Base-by-base conservation (phyloP, 2,329 filamentous ascomycete genomes). In the Zasmidium angulare region DNA sequence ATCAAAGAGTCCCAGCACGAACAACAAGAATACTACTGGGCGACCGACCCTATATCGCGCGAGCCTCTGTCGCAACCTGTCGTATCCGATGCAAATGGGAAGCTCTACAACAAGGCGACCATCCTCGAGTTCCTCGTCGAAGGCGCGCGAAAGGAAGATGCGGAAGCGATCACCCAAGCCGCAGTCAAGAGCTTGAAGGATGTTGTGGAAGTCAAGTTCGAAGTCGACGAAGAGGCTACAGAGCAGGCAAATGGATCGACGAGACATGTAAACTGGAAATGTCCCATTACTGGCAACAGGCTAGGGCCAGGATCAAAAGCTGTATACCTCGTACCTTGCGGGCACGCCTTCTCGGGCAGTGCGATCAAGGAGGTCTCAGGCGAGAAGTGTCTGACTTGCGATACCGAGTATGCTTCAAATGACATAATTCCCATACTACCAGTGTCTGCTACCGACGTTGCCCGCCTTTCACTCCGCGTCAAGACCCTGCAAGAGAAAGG, bases 91-190 rank as follows among this genome's bases (percentile, higher is more conserved):
- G 89, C 84, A 63, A 82, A 84, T 3, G 96, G 96, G 1, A 87
- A 87, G 20, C 82, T 99, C 0, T 99, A 96, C 82, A 98, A 96
- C 73, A 98, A 98, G 77, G 93, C 98, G 72, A 87, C 91, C 0
- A 83, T 98, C 20, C 81, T 99, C 57, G 84, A 88, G 69, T 86
- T 82, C 62, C 78, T 91, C 1, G 78, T 90, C 40, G 77, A 77
- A 26, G 76, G 77, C 22, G 78, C 79, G 49, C 79, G 78, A 64
- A 83, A 82, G 58, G 78, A 79, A 49, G 84, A 90, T 66, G 86
- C 86, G 47, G 85, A 89, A 56, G 81, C 82, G 63, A 79, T 85
- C 53, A 79, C 86, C 21, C 79, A 81, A 58, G 84, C 85, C 47
- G 79, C 81, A 52, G 88, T 99, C 61, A 91, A 88, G 73, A 88